Conservation (phyloP, 2,329 filamentous ascomycete species). For the Stenocarpella maydis region DNA sequence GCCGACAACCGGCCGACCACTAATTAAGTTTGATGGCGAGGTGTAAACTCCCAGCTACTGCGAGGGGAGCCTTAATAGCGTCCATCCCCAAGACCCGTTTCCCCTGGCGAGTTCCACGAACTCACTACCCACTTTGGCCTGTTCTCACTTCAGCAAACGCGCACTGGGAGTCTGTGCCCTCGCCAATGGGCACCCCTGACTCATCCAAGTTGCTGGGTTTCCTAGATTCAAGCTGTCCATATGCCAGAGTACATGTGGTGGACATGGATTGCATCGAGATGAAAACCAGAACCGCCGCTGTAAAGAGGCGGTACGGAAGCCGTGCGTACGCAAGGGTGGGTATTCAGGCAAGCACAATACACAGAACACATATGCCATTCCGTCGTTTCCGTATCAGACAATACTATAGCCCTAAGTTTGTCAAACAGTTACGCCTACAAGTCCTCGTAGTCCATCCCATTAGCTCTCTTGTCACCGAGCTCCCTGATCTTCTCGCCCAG, state of each 20-base stretch:
- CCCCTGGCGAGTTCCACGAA: neutral
- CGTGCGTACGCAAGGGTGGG: neutral
- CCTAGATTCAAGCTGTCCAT: neutral
- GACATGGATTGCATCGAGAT: neutral
- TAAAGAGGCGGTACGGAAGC: neutral
- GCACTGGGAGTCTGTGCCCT: neutral
- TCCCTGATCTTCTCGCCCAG: slow-evolving; percentile 92
- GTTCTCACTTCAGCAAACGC: neutral
- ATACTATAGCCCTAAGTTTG: neutral
- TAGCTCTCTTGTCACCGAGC: slow-evolving; percentile 74
- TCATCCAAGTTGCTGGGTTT: neutral
- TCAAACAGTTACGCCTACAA: neutral
- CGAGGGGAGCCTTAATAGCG: neutral
- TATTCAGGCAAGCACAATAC: neutral
- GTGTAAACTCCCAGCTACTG: neutral
- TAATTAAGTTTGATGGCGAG: slow-evolving; percentile 14
- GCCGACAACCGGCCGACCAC: neutral
- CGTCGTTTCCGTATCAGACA: neutral
- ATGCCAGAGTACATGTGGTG: neutral
- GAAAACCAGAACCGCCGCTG: neutral
- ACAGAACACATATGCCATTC: neutral
- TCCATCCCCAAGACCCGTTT: neutral
- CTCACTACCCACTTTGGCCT: neutral
- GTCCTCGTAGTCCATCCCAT: slow-evolving; percentile 56
- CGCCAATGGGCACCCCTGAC: neutral